Base-by-base conservation (phyloP, 345 rosid genomes). In the Cardiospermum halicacabum region DNA sequence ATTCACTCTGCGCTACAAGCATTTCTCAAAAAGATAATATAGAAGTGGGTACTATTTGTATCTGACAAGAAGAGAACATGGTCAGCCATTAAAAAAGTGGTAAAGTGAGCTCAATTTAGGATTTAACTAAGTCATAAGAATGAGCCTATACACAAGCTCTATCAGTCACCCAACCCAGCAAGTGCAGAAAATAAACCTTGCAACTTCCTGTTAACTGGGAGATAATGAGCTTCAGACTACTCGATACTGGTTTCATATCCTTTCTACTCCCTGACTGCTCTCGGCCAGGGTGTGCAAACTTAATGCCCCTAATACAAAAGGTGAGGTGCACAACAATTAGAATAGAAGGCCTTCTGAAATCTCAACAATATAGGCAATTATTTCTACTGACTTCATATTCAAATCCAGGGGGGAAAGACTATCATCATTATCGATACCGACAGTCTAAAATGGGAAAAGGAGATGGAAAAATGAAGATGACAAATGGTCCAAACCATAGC, bases 341-440 rank as follows among this genome's bases (percentile, higher is more conserved):
- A 22, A 19, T 9, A 19, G 2, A 19, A 19, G 6, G 2, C 25
- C 19, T 32, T 48, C 24, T 62, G 13, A 62, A 19, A 13, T 31
- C 31, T 62, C 56, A 32, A 21, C 45, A 15, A 22, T 25, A 56
- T 21, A 30, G 15, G 67, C 34, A 32, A 63, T 63, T 49, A 56
- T 49, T 42, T 9, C 3, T 50, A 4, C 18, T 15, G 47, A 49
- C 31, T 24, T 26, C 28, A 8, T 7, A 22, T 30, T 15, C 19
- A 49, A 15, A 48, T 30, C 31, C 45, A 32, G 36, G n/a, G 7
- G 36, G 8, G 26, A 58, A 5, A 18, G 16, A 42, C n/a, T 2
- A 24, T 40, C 50, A 59, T 26, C 21, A 40, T 42, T 24, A 16
- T 13, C 64, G 27, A n/a, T 36, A 42, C 19, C 22, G 26, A 9